Evolutionary conservation across 1,284 basidiomycete species (phyloP), one percentile per base, ranked within the genome.

Genomic region (Sanghuangporus baumii): DNA sequence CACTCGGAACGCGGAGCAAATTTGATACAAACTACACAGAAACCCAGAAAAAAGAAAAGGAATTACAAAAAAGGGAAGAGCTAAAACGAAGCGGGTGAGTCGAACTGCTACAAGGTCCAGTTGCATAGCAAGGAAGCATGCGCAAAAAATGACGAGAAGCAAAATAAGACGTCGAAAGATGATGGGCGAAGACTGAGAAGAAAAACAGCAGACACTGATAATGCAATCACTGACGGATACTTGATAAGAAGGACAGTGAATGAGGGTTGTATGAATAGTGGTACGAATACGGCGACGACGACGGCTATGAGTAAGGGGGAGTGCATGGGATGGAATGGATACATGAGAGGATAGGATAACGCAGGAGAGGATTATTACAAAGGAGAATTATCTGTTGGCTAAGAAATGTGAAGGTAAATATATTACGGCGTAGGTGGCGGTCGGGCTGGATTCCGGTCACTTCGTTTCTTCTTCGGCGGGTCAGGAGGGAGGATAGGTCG

Each of bases 401-500:
- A 41, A 41, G n/a, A 1, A 4, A n/a, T 41, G 6, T 41, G 40
- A 41, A 12, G 12, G n/a, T 16, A 3, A 20, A 14, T 46, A 2
- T 46, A 16, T 16, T n/a, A 14, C 16, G 12, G 43, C 20, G 16
- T 1, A 7, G 11, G 16, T n/a, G 16, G 16, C 16, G 43, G 7
- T 46, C 43, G 26, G 26, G 26, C 2, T 31, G 26, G 43, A 18
- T 48, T 47, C 41, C 46, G 55, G 18, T 23, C 18, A 43, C 56
- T 36, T 52, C 3, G 23, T 43, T 59, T 61, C 51, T 55, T 54
- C 36, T 41, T 51, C 40, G 57, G 55, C 6, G 36, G 16, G 6
- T 36, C 66, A 7, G 69, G 66, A 2, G 74, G 56, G 59, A 76
- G 74, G 8, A 80, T 88, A 23, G 83, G 77, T 40, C 83, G 76